Base-by-base conservation (phyloP, 306 rosid genomes). In the Mimosa pudica region DNA sequence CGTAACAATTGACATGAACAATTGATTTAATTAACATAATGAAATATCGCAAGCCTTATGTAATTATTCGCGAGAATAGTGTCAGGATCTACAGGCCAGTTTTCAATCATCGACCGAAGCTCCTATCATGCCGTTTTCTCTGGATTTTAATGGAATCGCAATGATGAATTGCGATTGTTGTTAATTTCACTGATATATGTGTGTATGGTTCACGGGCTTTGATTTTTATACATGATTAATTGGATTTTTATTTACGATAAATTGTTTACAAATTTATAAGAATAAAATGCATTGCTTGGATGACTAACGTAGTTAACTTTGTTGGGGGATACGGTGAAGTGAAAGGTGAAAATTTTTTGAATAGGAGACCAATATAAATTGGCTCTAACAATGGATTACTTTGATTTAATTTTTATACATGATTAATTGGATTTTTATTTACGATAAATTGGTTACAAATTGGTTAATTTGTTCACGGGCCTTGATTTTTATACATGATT, bases 101-200 rank as follows among this genome's bases (percentile, higher is more conserved):
- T 6, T 42, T 60, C 41, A 74, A 58, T 60, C 49, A 44, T 58
- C 77, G 63, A 70, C 77, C n/a, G 38, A 79, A 62, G 79, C 47
- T 75, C 47, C 82, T 44, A 79, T 83, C 81, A 71, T 70, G 76
- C 81, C 84, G 58, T 77, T 84, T 81, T 84, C 84, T 57, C 14
- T 45, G 61, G 80, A 84, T 81, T 63, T 75, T 76, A 67, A 61
- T 71, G 52, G 82, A 84, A 81, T 57, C 79, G 69, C 69, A 44
- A 61, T 64, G 83, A 83, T 75, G 47, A 62, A 77, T 81, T 51
- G n/a, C 77, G 73, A 52, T 75, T 81, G 77, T 60, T 81, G 55
- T 44, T 83, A 38, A 38, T 63, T 75, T 81, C 13, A 70, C 62
- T 52, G 48, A 46, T 38, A 86, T 68, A 41, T 51, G 44, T 74